phyloP scores from a whole-genome alignment of 2,329 filamentous ascomycete genomes.

The Colletotrichum ledebouriae region DNA sequence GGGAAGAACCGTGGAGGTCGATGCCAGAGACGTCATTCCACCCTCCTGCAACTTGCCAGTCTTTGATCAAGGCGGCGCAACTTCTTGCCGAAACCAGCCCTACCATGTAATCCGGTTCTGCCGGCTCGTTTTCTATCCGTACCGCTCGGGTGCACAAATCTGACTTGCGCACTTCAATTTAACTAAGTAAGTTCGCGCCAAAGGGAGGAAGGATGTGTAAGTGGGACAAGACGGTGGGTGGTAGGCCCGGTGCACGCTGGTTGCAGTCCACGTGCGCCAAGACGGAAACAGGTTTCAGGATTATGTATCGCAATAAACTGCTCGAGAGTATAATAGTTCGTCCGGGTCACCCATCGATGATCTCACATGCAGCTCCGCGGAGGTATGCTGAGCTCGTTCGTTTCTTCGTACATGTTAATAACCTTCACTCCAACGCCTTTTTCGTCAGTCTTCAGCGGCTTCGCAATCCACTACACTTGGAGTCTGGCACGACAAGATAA shows the following conservation, averaged over 20 bases:
- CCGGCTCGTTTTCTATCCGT: conserved; percentile 35
- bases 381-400: conserved; percentile 12
- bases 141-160: conserved; percentile 32
- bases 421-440: conserved; percentile 1
- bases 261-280: conserved; percentile 41
- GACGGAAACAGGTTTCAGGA: conserved; percentile 39
- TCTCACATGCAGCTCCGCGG: background rate
- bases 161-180: background rate
- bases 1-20: conserved; percentile 4
- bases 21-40: conserved; percentile 24
- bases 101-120: conserved; percentile 25
- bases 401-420: conserved; percentile 14
- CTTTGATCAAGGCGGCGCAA: conserved; percentile 20
- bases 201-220: conserved; percentile 16
- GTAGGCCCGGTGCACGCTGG: conserved; percentile 14
- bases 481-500: background rate
- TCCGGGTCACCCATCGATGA: conserved; percentile 25
- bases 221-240: conserved; percentile 19
- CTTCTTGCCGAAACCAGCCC: conserved; percentile 33
- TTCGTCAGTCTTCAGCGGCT: background rate
- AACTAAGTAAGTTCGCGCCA: too few relatives aligned
- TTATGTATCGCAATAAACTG: conserved; percentile 36
- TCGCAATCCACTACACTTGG: background rate
- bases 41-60: conserved; percentile 13
- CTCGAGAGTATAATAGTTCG: conserved; percentile 42